phyloP scores from a whole-genome alignment of 208 protist genomes.

The Acanthamoeba sp. region DNA sequence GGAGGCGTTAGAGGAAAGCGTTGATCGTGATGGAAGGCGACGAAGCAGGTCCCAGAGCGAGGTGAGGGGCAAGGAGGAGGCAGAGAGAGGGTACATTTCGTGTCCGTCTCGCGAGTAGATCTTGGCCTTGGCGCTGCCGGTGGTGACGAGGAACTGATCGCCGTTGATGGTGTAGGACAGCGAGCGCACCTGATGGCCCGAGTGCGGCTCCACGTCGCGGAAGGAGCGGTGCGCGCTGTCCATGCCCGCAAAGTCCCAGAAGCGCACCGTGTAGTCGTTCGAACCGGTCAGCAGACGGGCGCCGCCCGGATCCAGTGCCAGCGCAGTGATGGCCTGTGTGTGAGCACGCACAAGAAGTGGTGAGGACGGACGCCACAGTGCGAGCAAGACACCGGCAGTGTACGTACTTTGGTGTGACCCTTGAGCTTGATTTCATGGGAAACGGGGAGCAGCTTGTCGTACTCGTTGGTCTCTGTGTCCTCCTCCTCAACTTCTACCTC shows the following conservation, averaged over 20 bases:
- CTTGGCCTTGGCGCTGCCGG: constrained; percentile 25
- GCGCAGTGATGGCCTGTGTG: constrained; percentile 12
- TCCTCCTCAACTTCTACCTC: constrained; percentile 46
- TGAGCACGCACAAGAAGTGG: background rate
- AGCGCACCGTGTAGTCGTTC: constrained; percentile 19
- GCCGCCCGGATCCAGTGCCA: constrained; percentile 22
- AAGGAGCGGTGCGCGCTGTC: constrained; percentile 40
- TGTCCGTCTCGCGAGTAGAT: constrained; percentile 25
- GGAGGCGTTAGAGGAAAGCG: background rate
- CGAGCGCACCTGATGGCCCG: background rate
- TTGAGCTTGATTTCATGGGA: constrained; percentile 50
- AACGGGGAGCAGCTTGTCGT: constrained; percentile 3
- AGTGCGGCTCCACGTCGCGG: constrained; percentile 40
- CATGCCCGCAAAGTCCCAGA: constrained; percentile 69
- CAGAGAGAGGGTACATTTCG: background rate
- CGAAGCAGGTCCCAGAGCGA: background rate
- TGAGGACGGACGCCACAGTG: too few species aligned
- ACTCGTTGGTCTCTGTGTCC: background rate
- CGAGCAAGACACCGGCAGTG: too few species aligned
- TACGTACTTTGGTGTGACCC: constrained; percentile 30
- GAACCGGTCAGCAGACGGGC: constrained; percentile 45
- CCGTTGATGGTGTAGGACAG: constrained; percentile 39
- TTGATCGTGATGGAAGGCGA: background rate
- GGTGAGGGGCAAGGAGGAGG: background rate
- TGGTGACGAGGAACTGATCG: constrained; percentile 56